Percentiles rank a stretch among this genome's conserved stretches.
These are phyloP conservation scores for Arxiozyma bovina DNA, from an alignment of 1,139 yeast species.

Conservation along the genomic window DNA sequence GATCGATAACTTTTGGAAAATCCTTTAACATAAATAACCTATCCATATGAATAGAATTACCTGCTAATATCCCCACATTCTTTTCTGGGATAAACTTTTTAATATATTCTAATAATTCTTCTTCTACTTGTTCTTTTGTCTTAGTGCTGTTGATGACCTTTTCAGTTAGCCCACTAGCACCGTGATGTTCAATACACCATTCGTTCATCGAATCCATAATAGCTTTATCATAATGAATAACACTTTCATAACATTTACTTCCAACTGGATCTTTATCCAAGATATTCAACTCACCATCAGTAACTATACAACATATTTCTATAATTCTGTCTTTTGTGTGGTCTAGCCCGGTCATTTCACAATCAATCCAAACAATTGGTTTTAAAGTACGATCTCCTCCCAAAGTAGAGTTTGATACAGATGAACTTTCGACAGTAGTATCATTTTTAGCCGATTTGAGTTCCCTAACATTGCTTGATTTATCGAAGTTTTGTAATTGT, in stretches of 20 bases:
- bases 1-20: conserved; percentile 65
- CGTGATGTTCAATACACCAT: conserved; percentile 83
- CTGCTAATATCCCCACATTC: conserved; percentile 65
- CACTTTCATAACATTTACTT: conserved; percentile 51
- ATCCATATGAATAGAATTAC: conserved; percentile 90
- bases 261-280: conserved; percentile 49
- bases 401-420: conserved; percentile 1
- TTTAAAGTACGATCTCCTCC: conserved; percentile 10
- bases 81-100: conserved; percentile 45
- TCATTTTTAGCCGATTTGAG: not conserved
- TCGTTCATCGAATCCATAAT: conserved; percentile 65
- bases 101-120: conserved; percentile 55
- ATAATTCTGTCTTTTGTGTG: conserved; percentile 65
- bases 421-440: not conserved
- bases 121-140: conserved; percentile 52
- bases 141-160: conserved; percentile 51
- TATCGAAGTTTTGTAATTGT: not conserved
- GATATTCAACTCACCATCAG: conserved; percentile 68
- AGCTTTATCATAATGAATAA: conserved; percentile 60
- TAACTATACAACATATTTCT: conserved; percentile 83
- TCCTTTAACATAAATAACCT: conserved; percentile 75
- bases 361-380: conserved; percentile 76
- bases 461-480: not conserved
- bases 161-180: conserved; percentile 66
- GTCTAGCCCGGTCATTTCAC: conserved; percentile 91